Evolutionary conservation across 768 basidiomycete species (phyloP).

Genomic region (Melanogaster broomeanus): DNA sequence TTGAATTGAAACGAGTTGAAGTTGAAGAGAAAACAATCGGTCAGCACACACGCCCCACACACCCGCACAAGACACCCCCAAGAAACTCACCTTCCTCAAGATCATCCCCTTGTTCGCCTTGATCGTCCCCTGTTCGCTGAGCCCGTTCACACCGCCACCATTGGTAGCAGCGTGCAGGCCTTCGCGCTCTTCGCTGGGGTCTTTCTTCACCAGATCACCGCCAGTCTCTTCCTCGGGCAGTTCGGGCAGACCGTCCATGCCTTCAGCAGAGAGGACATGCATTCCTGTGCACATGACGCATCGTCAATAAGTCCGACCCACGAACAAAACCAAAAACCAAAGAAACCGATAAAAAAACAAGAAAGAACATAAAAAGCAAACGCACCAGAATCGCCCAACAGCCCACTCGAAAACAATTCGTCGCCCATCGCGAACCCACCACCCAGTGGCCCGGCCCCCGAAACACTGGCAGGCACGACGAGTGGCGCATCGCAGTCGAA

Average conservation of each 20-base stretch:
- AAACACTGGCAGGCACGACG: no score
- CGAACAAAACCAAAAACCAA: background rate
- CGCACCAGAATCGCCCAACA: conserved; percentile 23
- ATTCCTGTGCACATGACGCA: conserved; percentile 11
- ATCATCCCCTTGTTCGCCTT: conserved; percentile 98
- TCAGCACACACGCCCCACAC: conserved; percentile 26
- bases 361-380: conserved; percentile 1
- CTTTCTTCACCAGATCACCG: conserved; percentile 20
- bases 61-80: conserved; percentile 43
- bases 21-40: background rate
- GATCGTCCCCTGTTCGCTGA: conserved; percentile 48
- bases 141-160: conserved; percentile 5
- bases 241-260: conserved; percentile 25
- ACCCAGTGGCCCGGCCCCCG: conserved; percentile 4
- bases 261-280: conserved; percentile 26
- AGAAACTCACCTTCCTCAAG: conserved; percentile 60
- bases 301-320: background rate
- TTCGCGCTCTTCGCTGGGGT: conserved; percentile 32
- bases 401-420: conserved; percentile 21
- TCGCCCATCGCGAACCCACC: conserved; percentile 14
- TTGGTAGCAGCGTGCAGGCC: conserved; percentile 16
- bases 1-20: no score
- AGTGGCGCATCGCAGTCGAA: conserved; percentile 54
- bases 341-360: background rate
- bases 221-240: conserved; percentile 27